phyloP scores from a whole-genome alignment of 2,329 filamentous ascomycete genomes.

The Tolypocladium tropicale region DNA sequence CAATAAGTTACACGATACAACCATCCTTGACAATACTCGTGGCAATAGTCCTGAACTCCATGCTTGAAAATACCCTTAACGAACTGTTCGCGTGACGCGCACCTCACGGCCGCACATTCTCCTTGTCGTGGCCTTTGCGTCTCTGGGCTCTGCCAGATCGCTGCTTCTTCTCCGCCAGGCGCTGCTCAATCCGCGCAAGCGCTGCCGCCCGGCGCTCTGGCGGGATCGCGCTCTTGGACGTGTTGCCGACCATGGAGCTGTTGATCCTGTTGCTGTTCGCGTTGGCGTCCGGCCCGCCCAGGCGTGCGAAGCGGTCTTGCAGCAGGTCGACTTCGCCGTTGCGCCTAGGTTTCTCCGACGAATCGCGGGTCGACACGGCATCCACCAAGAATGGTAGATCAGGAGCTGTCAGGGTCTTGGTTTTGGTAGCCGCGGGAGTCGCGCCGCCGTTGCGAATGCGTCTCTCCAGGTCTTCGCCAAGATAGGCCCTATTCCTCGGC shows the following conservation, averaged over 20 bases:
- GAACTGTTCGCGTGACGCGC: not conserved
- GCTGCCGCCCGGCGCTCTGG: conserved; percentile 43
- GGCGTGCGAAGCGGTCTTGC: conserved; percentile 32
- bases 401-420: conserved; percentile 13
- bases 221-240: conserved; percentile 33
- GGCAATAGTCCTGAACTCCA: conserved; percentile 9
- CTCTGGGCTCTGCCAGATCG: conserved; percentile 21
- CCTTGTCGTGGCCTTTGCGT: conserved; percentile 32
- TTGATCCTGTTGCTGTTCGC: conserved; percentile 12
- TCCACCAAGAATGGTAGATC: conserved; percentile 17
- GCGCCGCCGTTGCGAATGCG: conserved; percentile 18
- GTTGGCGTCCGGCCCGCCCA: conserved; percentile 28
- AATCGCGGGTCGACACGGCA: conserved; percentile 9
- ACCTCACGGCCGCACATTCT: conserved; percentile 34
- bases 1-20: not conserved
- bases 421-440: conserved; percentile 10
- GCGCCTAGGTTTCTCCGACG: conserved; percentile 10
- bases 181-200: conserved; percentile 42
- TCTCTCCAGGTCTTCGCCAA: conserved; percentile 21
- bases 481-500: conserved; percentile 25
- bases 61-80: conserved; percentile 6
- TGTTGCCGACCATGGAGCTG: conserved; percentile 23
- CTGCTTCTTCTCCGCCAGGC: conserved; percentile 39
- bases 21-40: not conserved
- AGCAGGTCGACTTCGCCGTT: conserved; percentile 33